Evolutionary conservation across 2,329 filamentous ascomycete genomes (phyloP).

Genomic region (Aspergillus melleus): DNA sequence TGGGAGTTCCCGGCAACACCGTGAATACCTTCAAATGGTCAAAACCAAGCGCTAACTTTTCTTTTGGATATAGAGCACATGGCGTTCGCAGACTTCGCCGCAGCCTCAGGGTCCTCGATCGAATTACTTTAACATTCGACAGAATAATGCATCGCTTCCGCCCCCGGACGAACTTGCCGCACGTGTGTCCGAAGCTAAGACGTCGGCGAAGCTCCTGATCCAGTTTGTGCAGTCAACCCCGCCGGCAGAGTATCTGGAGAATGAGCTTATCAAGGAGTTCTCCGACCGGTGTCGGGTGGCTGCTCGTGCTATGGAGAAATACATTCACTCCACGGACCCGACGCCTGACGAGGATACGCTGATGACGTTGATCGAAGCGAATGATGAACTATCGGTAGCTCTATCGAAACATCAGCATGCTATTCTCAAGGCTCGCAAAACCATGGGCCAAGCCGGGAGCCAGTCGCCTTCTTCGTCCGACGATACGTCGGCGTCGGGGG

Average conservation of each 20-base stretch:
- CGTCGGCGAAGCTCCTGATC: slow-evolving; percentile 85
- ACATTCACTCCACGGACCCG: slow-evolving; percentile 78
- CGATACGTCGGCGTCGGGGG: slow-evolving; percentile 16
- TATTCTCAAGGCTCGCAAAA: slow-evolving; percentile 59
- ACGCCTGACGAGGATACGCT: slow-evolving; percentile 90
- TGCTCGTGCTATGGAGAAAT: slow-evolving; percentile 77
- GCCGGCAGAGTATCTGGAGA: slow-evolving; percentile 69
- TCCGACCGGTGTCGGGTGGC: slow-evolving; percentile 80
- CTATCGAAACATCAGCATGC: slow-evolving; percentile 83
- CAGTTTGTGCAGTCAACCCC: slow-evolving; percentile 89
- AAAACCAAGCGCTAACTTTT: slow-evolving; percentile 3
- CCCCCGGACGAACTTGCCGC: slow-evolving; percentile 73
- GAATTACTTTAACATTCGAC: slow-evolving; percentile 27
- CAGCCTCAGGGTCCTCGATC: slow-evolving; percentile 30
- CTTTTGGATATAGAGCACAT: slow-evolving; percentile 1
- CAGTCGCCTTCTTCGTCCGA: slow-evolving; percentile 20
- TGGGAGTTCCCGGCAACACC: neutral
- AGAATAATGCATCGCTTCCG: slow-evolving; percentile 56
- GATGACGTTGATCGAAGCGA: slow-evolving; percentile 89
- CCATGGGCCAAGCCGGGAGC: slow-evolving; percentile 20
- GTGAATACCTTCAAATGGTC: neutral
- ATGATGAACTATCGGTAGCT: slow-evolving; percentile 82
- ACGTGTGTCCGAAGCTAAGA: slow-evolving; percentile 84
- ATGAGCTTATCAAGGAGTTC: slow-evolving; percentile 93
- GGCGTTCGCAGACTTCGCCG: slow-evolving; percentile 8